Percentiles rank a stretch among this genome's conserved stretches.
Evolutionary conservation across 306 rosid genomes (phyloP).

Genomic region (Casuarina cunninghamiana): DNA sequence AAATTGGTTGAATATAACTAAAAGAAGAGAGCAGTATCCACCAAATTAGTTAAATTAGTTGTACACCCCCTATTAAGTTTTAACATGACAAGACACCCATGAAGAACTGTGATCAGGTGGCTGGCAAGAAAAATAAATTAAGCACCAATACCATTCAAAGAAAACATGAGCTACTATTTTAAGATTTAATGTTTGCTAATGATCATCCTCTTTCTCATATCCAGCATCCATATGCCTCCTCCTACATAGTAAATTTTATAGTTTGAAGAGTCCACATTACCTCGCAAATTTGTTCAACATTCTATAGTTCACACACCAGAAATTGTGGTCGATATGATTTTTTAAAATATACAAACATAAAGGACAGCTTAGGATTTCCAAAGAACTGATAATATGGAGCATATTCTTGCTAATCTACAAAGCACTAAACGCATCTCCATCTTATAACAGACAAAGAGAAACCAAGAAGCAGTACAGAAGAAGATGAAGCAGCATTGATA

Average conservation of each 20-base stretch:
- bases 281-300: neutral
- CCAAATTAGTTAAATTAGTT: no score
- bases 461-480: neutral
- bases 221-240: neutral
- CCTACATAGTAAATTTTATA: neutral
- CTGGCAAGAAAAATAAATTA: neutral
- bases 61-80: neutral
- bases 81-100: neutral
- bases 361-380: neutral
- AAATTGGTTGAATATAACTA: neutral
- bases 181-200: neutral
- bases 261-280: neutral
- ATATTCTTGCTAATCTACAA: neutral
- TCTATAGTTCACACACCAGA: neutral
- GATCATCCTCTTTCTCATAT: neutral
- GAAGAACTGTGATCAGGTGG: neutral
- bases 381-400: neutral
- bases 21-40: neutral
- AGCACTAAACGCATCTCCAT: neutral
- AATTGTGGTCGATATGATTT: neutral
- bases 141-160: neutral
- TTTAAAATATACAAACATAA: neutral
- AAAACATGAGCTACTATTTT: neutral
- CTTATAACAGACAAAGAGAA: neutral
- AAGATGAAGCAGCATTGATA: neutral